Conservation (phyloP, 148 eudicot genomes). For the Hydrangea macrophylla region DNA sequence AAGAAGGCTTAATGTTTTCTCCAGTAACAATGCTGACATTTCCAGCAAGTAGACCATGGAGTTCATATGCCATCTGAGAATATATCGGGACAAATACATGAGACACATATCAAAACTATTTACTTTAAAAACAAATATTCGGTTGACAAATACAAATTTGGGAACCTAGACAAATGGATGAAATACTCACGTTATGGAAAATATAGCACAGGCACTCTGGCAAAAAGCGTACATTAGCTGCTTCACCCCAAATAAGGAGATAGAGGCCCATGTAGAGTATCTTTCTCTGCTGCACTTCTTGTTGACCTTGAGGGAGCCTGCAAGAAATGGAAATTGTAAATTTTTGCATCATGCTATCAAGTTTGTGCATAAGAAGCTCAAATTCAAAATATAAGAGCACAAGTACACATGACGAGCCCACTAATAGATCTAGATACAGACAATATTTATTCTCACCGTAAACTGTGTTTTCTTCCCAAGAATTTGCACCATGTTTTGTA, state of each 20-base stretch:
- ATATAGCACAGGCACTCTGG: conserved; percentile 97
- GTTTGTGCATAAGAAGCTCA: conserved; percentile 5
- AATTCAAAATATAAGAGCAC: background rate
- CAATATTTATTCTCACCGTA: conserved; percentile 46
- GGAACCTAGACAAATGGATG: conserved; percentile 3
- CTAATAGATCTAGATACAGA: background rate
- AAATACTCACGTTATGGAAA: conserved; percentile 74
- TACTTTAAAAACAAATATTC: background rate
- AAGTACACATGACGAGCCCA: background rate
- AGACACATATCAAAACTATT: background rate
- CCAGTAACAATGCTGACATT: conserved; percentile 94
- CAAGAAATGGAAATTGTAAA: conserved; percentile 9
- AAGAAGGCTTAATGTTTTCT: conserved; percentile 91
- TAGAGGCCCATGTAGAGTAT: conserved; percentile 88
- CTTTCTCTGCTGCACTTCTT: conserved; percentile 76
- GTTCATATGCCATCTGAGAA: conserved; percentile 93
- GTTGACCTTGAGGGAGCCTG: conserved; percentile 76
- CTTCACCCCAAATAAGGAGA: conserved; percentile 98
- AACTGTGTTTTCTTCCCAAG: conserved; percentile 83
- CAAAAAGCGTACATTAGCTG: conserved; percentile 91
- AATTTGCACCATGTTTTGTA: conserved; percentile 97
- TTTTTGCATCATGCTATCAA: conserved; percentile 1
- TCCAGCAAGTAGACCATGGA: conserved; percentile 91
- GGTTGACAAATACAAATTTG: background rate
- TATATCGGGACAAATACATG: conserved; percentile 10